Evolutionary conservation across 164 flowering plant species (phyloP).

Genomic region (Akebia trifoliata): DNA sequence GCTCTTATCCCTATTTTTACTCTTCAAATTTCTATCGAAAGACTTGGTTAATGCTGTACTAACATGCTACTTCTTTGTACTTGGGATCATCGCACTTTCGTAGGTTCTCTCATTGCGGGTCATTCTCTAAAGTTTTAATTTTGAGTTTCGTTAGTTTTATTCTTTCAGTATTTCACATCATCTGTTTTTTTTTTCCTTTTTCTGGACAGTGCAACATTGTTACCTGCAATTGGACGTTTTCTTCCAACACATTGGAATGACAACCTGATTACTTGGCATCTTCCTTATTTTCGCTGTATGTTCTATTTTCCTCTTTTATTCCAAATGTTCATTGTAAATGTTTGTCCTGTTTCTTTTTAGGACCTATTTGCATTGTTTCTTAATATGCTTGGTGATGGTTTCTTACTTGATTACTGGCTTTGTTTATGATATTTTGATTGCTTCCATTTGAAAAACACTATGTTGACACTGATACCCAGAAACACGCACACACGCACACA

Average conservation of each 20-base stretch:
- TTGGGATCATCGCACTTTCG: constrained; percentile 94
- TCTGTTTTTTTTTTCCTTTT: no score
- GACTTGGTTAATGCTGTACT: constrained; percentile 96
- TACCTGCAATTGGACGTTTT: constrained; percentile 70
- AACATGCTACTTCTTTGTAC: constrained; percentile 89
- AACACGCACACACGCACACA: no score
- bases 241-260: constrained; percentile 86
- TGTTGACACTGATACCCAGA: no score
- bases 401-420: no score
- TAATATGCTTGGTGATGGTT: neutral
- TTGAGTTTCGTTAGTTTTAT: no score
- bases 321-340: neutral
- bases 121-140: no score
- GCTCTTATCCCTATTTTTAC: constrained; percentile 82
- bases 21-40: constrained; percentile 91
- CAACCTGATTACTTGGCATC: constrained; percentile 53
- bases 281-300: no score
- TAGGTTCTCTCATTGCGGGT: constrained; percentile 40
- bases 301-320: constrained; percentile 2
- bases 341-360: neutral
- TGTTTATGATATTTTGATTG: no score
- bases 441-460: no score
- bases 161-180: no score
- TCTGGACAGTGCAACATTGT: constrained; percentile 66
- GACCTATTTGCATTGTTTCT: neutral